Evolutionary conservation across 1,284 basidiomycete species (phyloP).

Genomic region (Omphalotus olearius): DNA sequence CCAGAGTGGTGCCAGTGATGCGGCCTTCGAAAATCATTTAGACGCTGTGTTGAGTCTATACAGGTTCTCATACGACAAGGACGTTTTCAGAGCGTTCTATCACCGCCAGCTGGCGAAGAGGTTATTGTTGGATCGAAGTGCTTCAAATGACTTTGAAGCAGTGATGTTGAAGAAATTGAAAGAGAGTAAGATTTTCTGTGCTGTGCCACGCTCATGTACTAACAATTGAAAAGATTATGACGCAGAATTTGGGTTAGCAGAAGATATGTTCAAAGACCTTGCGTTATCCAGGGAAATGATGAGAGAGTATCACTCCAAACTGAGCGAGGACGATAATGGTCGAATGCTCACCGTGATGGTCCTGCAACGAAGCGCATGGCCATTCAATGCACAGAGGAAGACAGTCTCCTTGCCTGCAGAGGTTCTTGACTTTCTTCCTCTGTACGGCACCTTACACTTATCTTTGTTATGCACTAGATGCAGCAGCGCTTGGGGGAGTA

Average conservation of each 20-base stretch:
- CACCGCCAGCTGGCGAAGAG: constrained; percentile 87
- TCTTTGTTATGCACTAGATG: constrained; percentile 44
- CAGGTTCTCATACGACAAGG: constrained; percentile 87
- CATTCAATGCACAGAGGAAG: constrained; percentile 52
- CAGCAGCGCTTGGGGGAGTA: constrained; percentile 63
- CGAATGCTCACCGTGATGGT: constrained; percentile 57
- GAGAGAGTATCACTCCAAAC: constrained; percentile 48
- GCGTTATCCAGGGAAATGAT: constrained; percentile 69
- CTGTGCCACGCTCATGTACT: background rate
- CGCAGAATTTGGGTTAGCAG: constrained; percentile 83
- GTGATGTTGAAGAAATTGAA: constrained; percentile 87
- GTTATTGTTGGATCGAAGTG: constrained; percentile 81
- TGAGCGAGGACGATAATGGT: constrained; percentile 25
- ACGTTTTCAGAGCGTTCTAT: constrained; percentile 95
- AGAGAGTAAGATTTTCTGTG: constrained; percentile 52
- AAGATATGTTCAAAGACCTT: constrained; percentile 89
- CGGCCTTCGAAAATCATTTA: constrained; percentile 65
- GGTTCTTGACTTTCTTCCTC: constrained; percentile 31
- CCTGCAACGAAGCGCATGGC: constrained; percentile 74
- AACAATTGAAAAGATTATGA: constrained; percentile 61
- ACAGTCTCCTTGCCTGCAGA: constrained; percentile 47
- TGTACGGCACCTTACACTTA: background rate
- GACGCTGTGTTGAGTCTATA: constrained; percentile 82
- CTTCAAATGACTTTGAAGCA: constrained; percentile 90
- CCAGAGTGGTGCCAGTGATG: constrained; percentile 70